These are phyloP conservation scores for Flagelloscypha sp. DNA, from an alignment of 768 basidiomycete species.

Conservation along the genomic window DNA sequence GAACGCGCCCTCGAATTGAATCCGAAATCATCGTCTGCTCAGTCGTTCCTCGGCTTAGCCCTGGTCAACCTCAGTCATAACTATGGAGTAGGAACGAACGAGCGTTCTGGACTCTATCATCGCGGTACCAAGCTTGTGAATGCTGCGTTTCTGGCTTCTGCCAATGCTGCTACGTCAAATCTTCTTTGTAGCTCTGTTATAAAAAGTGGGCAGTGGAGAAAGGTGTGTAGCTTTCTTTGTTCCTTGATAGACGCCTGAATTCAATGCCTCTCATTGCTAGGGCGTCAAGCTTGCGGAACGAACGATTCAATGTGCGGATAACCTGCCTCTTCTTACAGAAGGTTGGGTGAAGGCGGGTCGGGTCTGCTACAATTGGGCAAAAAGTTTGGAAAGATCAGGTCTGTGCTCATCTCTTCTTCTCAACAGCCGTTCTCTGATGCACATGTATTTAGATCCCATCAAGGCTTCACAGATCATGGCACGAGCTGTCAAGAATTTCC, in stretches of 20 bases:
- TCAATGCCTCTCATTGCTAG: constrained; percentile 26
- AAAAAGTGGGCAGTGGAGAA: constrained; percentile 54
- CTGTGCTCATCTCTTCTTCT: too few species aligned
- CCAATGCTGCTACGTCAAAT: constrained; percentile 75
- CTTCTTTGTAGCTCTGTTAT: constrained; percentile 76
- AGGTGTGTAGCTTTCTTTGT: constrained; percentile 31
- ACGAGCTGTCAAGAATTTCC: too few species aligned
- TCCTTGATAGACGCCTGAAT: neutral
- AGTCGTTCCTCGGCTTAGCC: constrained; percentile 78
- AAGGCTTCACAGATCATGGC: too few species aligned
- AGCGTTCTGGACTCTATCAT: constrained; percentile 53
- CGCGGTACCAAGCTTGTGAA: constrained; percentile 65
- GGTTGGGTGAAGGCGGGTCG: constrained; percentile 80
- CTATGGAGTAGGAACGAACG: constrained; percentile 51
- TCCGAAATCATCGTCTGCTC: constrained; percentile 68
- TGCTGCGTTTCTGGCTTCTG: constrained; percentile 66
- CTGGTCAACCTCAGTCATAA: constrained; percentile 81
- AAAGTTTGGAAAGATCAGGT: too few species aligned
- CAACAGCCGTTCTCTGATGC: too few species aligned
- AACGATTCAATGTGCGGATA: constrained; percentile 90
- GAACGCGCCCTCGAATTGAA: constrained; percentile 80
- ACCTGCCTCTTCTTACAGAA: constrained; percentile 74
- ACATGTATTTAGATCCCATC: too few species aligned
- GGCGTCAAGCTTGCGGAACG: constrained; percentile 91
- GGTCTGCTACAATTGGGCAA: too few species aligned